phyloP scores from a whole-genome alignment of 805 yeast species.

The Suhomyces sp. region DNA sequence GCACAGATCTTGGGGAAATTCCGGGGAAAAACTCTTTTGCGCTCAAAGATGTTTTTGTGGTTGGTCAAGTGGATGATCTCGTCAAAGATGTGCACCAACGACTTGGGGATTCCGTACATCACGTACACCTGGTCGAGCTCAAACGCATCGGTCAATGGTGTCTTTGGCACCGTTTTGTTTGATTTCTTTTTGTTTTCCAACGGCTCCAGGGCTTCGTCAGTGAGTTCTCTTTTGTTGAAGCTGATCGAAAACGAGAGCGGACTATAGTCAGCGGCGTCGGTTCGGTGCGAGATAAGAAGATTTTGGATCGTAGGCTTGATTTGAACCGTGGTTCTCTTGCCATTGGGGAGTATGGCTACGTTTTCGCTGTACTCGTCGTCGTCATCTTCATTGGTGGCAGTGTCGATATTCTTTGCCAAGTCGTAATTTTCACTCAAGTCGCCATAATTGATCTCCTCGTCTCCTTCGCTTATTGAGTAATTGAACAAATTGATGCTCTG shows the following conservation, averaged over 20 bases:
- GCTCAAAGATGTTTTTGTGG: constrained; percentile 47
- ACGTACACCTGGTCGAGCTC: constrained; percentile 32
- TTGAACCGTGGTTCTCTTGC: constrained; percentile 6
- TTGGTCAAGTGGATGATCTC: constrained; percentile 47
- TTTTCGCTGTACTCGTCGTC: constrained; percentile 11
- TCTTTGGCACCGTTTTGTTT: constrained; percentile 6
- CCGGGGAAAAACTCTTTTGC: constrained; percentile 42
- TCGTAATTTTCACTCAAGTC: constrained; percentile 42
- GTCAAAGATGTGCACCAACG: constrained; percentile 45
- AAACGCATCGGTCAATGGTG: constrained; percentile 10
- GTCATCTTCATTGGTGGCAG: constrained; percentile 13
- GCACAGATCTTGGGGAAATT: constrained; percentile 56
- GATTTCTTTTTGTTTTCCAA: constrained; percentile 4
- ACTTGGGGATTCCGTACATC: constrained; percentile 47
- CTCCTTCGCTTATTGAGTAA: constrained; percentile 38
- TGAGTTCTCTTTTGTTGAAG: constrained; percentile 16
- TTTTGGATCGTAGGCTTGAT: constrained; percentile 25
- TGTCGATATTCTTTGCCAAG: constrained; percentile 12
- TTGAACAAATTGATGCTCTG: constrained; percentile 47
- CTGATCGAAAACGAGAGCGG: constrained; percentile 28
- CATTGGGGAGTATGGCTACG: not conserved
- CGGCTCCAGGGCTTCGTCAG: constrained; percentile 4
- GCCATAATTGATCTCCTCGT: constrained; percentile 39
- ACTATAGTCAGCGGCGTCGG: constrained; percentile 7
- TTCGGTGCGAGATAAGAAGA: constrained; percentile 7